These are phyloP conservation scores for Cryphonectria parasitica DNA, from an alignment of 2,329 filamentous ascomycete genomes.

Conservation along the genomic window DNA sequence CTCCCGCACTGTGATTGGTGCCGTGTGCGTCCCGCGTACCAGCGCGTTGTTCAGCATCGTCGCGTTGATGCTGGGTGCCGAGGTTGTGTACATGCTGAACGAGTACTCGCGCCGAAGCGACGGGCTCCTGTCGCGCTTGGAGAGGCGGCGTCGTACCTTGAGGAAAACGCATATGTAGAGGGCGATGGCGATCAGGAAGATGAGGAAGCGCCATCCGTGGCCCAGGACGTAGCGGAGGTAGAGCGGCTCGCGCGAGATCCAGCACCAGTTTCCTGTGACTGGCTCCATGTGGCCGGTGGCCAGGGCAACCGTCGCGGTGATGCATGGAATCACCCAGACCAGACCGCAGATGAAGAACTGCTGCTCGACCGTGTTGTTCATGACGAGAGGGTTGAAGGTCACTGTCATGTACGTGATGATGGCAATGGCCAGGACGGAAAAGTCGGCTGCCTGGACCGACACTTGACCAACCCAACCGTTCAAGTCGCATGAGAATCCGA, in stretches of 20 bases:
- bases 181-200: slow-evolving; percentile 18
- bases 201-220: slow-evolving; percentile 26
- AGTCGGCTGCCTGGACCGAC: slow-evolving; percentile 28
- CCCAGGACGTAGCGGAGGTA: slow-evolving; percentile 26
- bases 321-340: slow-evolving; percentile 23
- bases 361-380: slow-evolving; percentile 15
- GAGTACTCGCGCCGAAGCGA: slow-evolving; percentile 19
- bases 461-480: slow-evolving; percentile 27
- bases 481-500: slow-evolving; percentile 14
- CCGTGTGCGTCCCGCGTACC: slow-evolving; percentile 22
- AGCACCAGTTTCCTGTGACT: slow-evolving; percentile 28
- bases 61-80: slow-evolving; percentile 15
- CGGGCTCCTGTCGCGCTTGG: slow-evolving; percentile 16
- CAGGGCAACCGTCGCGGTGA: slow-evolving; percentile 23
- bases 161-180: slow-evolving; percentile 20
- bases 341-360: slow-evolving; percentile 22
- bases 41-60: slow-evolving; percentile 25
- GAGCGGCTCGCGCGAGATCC: slow-evolving; percentile 23
- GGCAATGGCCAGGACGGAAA: slow-evolving; percentile 27
- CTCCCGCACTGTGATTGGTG: slow-evolving; percentile 22
- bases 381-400: slow-evolving; percentile 20
- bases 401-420: slow-evolving; percentile 22
- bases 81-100: slow-evolving; percentile 22
- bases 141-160: slow-evolving; percentile 23
- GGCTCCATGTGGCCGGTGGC: slow-evolving; percentile 22